Percentiles rank a stretch among this genome's conserved stretches.
These are phyloP conservation scores for Evernia prunastri DNA, from an alignment of 495 filamentous ascomycete species.

Conservation along the genomic window DNA sequence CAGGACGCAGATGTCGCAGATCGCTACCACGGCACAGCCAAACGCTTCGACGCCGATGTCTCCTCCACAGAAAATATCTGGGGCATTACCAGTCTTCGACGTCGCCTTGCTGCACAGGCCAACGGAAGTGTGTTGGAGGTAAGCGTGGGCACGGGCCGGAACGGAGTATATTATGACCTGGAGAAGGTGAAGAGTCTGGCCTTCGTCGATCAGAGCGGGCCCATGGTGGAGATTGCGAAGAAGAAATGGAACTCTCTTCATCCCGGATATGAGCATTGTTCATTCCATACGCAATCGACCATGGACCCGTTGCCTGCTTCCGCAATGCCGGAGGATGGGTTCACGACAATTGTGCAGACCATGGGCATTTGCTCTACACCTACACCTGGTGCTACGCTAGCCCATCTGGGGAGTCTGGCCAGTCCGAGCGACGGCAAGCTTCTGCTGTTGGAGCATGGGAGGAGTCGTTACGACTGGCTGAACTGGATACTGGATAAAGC, in stretches of 20 bases:
- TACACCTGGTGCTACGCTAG: conserved; percentile 48
- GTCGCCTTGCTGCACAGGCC: conserved; percentile 53
- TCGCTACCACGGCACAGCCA: conserved; percentile 51
- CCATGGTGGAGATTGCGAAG: conserved; percentile 57
- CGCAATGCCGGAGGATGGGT: conserved; percentile 34
- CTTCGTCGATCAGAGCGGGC: conserved; percentile 55
- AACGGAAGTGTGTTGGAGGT: conserved; percentile 82
- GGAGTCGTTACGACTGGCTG: conserved; percentile 67
- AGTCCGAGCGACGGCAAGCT: conserved; percentile 58
- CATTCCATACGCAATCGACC: conserved; percentile 39
- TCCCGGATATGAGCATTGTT: conserved; percentile 39
- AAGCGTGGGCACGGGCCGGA: conserved; percentile 86
- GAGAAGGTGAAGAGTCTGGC: conserved; percentile 44
- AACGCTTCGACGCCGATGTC: conserved; percentile 57
- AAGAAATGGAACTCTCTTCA: conserved; percentile 51
- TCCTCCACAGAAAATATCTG: conserved; percentile 58
- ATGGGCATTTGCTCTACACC: conserved; percentile 87
- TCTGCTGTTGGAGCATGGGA: conserved; percentile 85
- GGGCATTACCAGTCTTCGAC: conserved; percentile 57
- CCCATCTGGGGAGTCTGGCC: conserved; percentile 34
- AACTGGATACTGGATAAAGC: conserved; percentile 72
- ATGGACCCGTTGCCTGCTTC: conserved; percentile 28
- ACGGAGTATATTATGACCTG: conserved; percentile 64
- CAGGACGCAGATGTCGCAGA: conserved; percentile 43
- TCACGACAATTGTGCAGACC: conserved; percentile 84